phyloP scores from a whole-genome alignment of 176 grass and related monocot species.

The Poa pratensis region DNA sequence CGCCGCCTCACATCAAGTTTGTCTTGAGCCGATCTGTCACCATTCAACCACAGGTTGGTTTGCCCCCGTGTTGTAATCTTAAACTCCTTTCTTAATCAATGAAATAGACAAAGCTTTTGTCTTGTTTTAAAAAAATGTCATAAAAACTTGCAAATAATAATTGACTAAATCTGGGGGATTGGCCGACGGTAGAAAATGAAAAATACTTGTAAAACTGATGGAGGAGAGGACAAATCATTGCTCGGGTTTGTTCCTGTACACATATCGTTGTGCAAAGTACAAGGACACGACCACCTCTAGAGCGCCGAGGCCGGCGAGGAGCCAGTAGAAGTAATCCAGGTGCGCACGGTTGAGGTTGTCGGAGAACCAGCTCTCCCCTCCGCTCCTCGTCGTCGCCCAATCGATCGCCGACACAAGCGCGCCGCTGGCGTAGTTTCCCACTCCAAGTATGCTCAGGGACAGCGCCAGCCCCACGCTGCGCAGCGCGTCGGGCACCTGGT shows the following conservation, averaged over 20 bases:
- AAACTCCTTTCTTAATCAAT: too few species aligned
- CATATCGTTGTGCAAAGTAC: constrained; percentile 48
- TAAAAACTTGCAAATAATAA: too few species aligned
- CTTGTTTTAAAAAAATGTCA: too few species aligned
- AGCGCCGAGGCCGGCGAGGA: constrained; percentile 51
- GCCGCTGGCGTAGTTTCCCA: constrained; percentile 58
- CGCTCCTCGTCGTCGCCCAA: constrained; percentile 31
- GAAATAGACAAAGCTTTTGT: too few species aligned
- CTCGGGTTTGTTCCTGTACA: constrained; percentile 35
- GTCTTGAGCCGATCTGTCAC: too few species aligned
- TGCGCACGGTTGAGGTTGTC: constrained; percentile 73
- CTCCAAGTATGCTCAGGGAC: constrained; percentile 63
- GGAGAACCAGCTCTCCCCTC: constrained; percentile 68
- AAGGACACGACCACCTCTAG: constrained; percentile 49
- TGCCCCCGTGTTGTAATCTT: too few species aligned
- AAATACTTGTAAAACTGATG: too few species aligned
- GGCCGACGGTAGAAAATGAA: too few species aligned
- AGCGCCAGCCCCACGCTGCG: constrained; percentile 68
- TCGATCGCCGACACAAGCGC: constrained; percentile 59
- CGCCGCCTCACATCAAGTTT: too few species aligned
- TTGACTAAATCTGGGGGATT: too few species aligned
- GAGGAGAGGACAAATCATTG: background rate
- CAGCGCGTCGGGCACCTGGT: constrained; percentile 60
- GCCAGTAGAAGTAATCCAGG: constrained; percentile 81
- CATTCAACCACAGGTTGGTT: too few species aligned